Conservation (phyloP, 176 grass and related monocot genomes). For the Juncus effusus region DNA sequence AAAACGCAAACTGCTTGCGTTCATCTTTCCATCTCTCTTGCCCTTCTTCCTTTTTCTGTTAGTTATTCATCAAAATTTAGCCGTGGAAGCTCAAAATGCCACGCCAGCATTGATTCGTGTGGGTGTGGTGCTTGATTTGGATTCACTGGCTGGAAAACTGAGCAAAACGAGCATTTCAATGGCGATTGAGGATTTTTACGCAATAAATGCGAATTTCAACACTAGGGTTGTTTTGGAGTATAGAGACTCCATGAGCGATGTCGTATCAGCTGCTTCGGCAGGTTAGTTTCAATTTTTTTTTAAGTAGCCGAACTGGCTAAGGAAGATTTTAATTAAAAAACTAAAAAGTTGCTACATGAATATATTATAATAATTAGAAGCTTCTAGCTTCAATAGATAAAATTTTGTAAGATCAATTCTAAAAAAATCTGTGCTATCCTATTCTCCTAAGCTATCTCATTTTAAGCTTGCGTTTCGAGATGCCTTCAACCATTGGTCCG, state of each 20-base stretch:
- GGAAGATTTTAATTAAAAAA: too few relatives aligned
- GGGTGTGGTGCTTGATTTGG: slow-evolving; percentile 43
- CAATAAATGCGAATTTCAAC: slow-evolving; percentile 7
- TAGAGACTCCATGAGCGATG: slow-evolving; percentile 34
- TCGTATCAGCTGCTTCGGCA: slow-evolving; percentile 42
- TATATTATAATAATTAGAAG: too few relatives aligned
- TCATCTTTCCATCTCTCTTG: neutral
- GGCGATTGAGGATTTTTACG: slow-evolving; percentile 72
- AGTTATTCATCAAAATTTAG: neutral
- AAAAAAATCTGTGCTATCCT: too few relatives aligned
- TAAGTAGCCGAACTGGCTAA: too few relatives aligned
- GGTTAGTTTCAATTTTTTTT: slow-evolving; percentile 29
- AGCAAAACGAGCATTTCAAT: slow-evolving; percentile 33
- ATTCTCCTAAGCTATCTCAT: too few relatives aligned
- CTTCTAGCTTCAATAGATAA: too few relatives aligned
- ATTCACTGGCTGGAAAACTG: slow-evolving; percentile 8
- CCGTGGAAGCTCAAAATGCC: slow-evolving; percentile 20
- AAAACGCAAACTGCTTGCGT: neutral
- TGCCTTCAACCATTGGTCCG: too few relatives aligned
- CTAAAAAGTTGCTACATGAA: too few relatives aligned
- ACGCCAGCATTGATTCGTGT: slow-evolving; percentile 28
- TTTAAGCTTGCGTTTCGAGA: too few relatives aligned
- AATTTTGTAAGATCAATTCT: too few relatives aligned
- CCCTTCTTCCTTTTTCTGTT: neutral
- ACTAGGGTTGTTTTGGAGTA: slow-evolving; percentile 37